phyloP scores from a whole-genome alignment of 2,329 filamentous ascomycete genomes.

The Scolecobasidium constrictum region DNA sequence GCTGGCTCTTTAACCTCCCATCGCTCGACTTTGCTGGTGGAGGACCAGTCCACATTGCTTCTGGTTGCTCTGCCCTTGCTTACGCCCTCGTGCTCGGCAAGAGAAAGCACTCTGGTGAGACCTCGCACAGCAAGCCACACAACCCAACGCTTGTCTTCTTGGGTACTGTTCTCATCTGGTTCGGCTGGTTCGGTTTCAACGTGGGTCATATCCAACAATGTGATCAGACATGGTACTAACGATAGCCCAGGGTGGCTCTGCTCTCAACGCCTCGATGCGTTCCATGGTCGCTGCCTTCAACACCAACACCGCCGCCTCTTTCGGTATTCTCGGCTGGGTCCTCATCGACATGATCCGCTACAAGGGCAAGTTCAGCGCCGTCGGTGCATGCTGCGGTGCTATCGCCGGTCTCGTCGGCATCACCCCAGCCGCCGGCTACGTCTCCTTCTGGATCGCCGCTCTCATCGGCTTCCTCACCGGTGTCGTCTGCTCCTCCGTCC shows the following conservation, averaged over 20 bases:
- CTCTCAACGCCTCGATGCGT: constrained; percentile 41
- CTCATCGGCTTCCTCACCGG: constrained; percentile 46
- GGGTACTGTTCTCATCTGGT: constrained; percentile 55
- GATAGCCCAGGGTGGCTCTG: constrained; percentile 37
- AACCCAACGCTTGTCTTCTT: constrained; percentile 54
- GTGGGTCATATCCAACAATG: constrained; percentile 15
- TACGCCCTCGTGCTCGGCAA: constrained; percentile 54
- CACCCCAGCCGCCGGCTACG: constrained; percentile 44
- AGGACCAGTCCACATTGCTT: constrained; percentile 54
- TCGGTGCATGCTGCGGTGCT: constrained; percentile 46
- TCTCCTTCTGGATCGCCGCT: constrained; percentile 42
- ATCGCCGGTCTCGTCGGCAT: constrained; percentile 52
- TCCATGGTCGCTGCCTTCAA: constrained; percentile 47
- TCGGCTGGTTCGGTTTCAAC: constrained; percentile 51
- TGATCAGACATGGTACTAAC: background rate
- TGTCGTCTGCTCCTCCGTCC: constrained; percentile 37
- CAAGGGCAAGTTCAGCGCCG: constrained; percentile 42
- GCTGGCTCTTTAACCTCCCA: constrained; percentile 52
- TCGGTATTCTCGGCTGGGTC: constrained; percentile 44
- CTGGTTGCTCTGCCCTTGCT: constrained; percentile 51
- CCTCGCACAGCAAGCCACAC: constrained; percentile 45
- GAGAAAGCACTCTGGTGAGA: constrained; percentile 37
- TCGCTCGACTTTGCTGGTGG: constrained; percentile 51
- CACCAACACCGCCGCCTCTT: constrained; percentile 45
- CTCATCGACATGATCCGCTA: constrained; percentile 41